These are phyloP conservation scores for Pseudogymnoascus sp. DNA, from an alignment of 2,329 filamentous ascomycete genomes.

Conservation along the genomic window DNA sequence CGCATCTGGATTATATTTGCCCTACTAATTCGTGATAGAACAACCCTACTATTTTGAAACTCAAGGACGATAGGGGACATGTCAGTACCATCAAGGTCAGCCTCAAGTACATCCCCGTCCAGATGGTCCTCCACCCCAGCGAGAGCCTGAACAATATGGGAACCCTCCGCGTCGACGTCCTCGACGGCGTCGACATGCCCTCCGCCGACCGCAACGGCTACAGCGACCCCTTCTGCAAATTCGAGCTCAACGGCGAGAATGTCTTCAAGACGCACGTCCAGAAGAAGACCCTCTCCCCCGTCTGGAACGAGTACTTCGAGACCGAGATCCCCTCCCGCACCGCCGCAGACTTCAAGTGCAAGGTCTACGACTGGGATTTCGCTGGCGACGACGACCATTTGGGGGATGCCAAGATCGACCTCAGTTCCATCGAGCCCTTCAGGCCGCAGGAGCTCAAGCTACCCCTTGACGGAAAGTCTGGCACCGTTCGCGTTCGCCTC, in stretches of 20 bases:
- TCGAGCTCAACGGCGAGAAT: slow-evolving; percentile 79
- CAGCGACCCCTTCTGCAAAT: slow-evolving; percentile 95
- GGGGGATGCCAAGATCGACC: slow-evolving; percentile 66
- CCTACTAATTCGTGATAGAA: slow-evolving; percentile 47
- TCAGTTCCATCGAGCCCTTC: slow-evolving; percentile 79
- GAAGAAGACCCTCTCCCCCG: slow-evolving; percentile 92
- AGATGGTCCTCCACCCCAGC: slow-evolving; percentile 86
- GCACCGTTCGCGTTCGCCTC: slow-evolving; percentile 70
- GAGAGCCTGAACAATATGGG: slow-evolving; percentile 99
- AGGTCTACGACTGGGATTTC: slow-evolving; percentile 94
- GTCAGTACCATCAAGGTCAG: slow-evolving; percentile 78
- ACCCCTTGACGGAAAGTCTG: slow-evolving; percentile 80
- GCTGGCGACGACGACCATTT: slow-evolving; percentile 88
- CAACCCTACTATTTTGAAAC: slow-evolving; percentile 72
- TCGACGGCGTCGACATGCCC: slow-evolving; percentile 81
- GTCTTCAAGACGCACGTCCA: slow-evolving; percentile 91
- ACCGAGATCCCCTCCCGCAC: slow-evolving; percentile 74
- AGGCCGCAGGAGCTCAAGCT: slow-evolving; percentile 65
- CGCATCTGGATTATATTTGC: not conserved
- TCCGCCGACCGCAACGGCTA: slow-evolving; percentile 92
- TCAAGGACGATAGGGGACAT: slow-evolving; percentile 70
- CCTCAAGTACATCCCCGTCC: slow-evolving; percentile 87
- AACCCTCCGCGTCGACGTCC: slow-evolving; percentile 81
- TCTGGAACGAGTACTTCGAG: slow-evolving; percentile 97
- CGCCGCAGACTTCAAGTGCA: slow-evolving; percentile 70